These are phyloP conservation scores for Raphanus hybrid DNA, from an alignment of 441 rosid species.

Conservation along the genomic window DNA sequence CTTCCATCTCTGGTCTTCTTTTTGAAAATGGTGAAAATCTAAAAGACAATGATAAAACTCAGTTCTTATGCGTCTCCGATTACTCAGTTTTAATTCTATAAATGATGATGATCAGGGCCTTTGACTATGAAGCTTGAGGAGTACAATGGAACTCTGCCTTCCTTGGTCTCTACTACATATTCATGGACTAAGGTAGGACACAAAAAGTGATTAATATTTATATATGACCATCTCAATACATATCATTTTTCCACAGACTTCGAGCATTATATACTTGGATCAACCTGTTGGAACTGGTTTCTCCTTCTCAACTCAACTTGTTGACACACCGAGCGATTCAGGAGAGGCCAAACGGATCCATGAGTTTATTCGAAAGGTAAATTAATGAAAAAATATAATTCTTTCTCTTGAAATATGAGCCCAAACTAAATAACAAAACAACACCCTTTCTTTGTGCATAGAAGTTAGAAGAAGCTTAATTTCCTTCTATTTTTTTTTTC, in stretches of 20 bases:
- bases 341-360: conserved; percentile 22
- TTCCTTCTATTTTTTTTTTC: too few relatives aligned
- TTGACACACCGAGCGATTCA: conserved; percentile 38
- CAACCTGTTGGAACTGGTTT: conserved; percentile 53
- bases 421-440: too few relatives aligned
- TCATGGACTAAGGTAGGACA: conserved; percentile 20
- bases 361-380: conserved; percentile 47
- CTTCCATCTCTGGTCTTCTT: conserved; percentile 51
- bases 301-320: conserved; percentile 41
- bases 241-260: conserved; percentile 22
- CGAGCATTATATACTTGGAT: conserved; percentile 39
- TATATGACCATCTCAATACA: background rate
- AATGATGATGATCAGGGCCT: conserved; percentile 49
- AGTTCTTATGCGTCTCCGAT: background rate
- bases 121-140: conserved; percentile 49
- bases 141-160: conserved; percentile 3
- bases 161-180: background rate
- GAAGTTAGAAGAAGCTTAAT: background rate
- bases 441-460: too few relatives aligned
- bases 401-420: background rate
- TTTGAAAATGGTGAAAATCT: conserved; percentile 50
- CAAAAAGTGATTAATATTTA: background rate
- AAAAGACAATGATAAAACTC: too few relatives aligned
- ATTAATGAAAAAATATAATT: too few relatives aligned
- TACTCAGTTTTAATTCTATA: too few relatives aligned